Evolutionary conservation across 257 asterid species (phyloP).

Genomic region (Ehretia macrophylla): DNA sequence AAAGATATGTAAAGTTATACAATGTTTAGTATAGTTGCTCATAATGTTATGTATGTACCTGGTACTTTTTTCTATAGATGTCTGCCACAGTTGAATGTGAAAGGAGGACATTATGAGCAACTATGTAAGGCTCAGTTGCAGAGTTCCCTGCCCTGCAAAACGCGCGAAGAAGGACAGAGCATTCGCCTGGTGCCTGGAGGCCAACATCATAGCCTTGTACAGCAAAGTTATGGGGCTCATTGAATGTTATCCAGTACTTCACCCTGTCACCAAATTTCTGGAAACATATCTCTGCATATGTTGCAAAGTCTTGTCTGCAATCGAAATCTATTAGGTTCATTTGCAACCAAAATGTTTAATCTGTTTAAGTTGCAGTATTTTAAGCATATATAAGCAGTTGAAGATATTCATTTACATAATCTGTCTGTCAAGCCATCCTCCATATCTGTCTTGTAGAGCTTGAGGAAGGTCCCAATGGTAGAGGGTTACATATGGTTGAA

Average conservation of each 20-base stretch:
- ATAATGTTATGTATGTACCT: slow-evolving; percentile 51
- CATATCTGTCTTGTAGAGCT: slow-evolving; percentile 57
- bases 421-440: slow-evolving; percentile 66
- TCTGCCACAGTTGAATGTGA: slow-evolving; percentile 57
- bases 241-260: slow-evolving; percentile 90
- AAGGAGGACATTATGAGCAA: slow-evolving; percentile 62
- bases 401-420: slow-evolving; percentile 52
- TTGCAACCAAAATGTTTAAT: no score
- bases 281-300: slow-evolving; percentile 76
- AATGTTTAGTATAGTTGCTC: no score
- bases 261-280: slow-evolving; percentile 78
- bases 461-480: slow-evolving; percentile 98
- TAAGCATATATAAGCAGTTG: no score
- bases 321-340: no score
- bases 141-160: slow-evolving; percentile 83
- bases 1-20: no score
- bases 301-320: slow-evolving; percentile 56
- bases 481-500: slow-evolving; percentile 77
- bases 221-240: slow-evolving; percentile 76
- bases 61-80: slow-evolving; percentile 52
- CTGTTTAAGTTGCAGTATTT: no score
- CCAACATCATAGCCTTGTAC: slow-evolving; percentile 79
- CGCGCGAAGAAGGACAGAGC: slow-evolving; percentile 47
- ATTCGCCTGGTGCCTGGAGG: slow-evolving; percentile 68
- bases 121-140: slow-evolving; percentile 74